Conservation (phyloP, 176 grass and related monocot genomes). For the Aegilops speltoides region DNA sequence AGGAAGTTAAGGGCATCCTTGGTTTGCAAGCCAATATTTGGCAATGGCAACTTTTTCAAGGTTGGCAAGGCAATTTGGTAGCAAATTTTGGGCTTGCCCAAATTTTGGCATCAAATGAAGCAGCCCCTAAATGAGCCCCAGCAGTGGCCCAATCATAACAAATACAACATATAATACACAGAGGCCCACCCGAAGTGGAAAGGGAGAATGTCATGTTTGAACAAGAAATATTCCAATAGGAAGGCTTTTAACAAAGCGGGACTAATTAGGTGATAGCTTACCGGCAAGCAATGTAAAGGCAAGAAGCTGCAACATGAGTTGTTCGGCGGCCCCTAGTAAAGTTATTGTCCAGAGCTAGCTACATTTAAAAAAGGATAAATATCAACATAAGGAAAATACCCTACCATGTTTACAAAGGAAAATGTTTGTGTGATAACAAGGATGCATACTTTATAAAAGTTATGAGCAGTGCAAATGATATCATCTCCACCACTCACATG, state of each 20-base stretch:
- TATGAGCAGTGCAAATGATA: slow-evolving; percentile 58
- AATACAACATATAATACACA: neutral
- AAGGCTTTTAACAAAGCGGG: neutral
- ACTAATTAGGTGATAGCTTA: slow-evolving; percentile 24
- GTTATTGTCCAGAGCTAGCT: slow-evolving; percentile 80
- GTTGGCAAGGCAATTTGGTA: neutral
- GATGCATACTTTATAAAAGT: slow-evolving; percentile 60
- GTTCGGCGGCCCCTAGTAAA: slow-evolving; percentile 82
- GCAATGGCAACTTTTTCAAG: neutral
- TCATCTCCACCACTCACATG: slow-evolving; percentile 65
- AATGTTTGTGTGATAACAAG: slow-evolving; percentile 2
- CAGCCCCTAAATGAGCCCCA: neutral
- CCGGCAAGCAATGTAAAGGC: slow-evolving; percentile 94
- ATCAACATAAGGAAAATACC: slow-evolving; percentile 5
- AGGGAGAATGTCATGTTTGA: neutral
- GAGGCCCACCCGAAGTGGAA: neutral
- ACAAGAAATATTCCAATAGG: neutral
- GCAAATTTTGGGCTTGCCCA: neutral
- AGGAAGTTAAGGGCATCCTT: neutral
- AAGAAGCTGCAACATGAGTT: slow-evolving; percentile 75
- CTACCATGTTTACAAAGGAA: slow-evolving; percentile 23
- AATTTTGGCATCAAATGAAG: neutral
- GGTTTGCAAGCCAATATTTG: slow-evolving; percentile 3
- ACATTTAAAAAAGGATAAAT: slow-evolving; percentile 45
- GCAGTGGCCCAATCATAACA: neutral